Base-by-base conservation (phyloP, 495 filamentous ascomycete genomes). In the Talaromyces ruber region DNA sequence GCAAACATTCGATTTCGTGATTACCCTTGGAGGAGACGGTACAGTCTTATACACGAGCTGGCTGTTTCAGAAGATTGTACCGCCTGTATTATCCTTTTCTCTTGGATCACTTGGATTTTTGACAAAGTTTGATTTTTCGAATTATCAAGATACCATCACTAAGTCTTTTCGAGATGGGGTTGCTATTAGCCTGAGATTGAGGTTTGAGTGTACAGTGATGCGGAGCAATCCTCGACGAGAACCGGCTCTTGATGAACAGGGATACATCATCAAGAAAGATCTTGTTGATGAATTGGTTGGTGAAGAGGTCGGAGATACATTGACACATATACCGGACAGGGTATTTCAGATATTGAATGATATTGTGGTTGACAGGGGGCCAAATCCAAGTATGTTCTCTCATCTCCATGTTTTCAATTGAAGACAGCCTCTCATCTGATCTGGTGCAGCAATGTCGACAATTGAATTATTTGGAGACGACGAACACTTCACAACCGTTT, bases 201-300 rank as follows among this genome's bases (percentile, higher is more conserved):
- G 94, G 37, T 97, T 98, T 65, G 96, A 98, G 72, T 94, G 86
- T 58, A 98, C 94, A 0, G 85, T 98, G 34, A 98, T 94, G 94
- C 82, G 91, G 69, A 92, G 85, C 65, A 89, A 85, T 61, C 71
- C 71, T 22, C 74, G 68, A 25, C 59, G 64, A 63, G 12, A 63
- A 63, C 56, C 51, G 29, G 56, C 67, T 53, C 65, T 68, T 22
- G 29, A 51, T 26, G 60, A 71, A 16, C 68, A 73, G 3, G 71
- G 67, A 18, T n/a, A 28, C 34, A 7, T n/a, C 11, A 14, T 50
- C 11, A 71, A 69, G 60, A 78, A 84, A 30, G 91, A 96, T 76
- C 75, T 97, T n/a, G 86, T 97, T 2, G 90, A 95, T 67, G 91
- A 97, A 71, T 70, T 97, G 57, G 86, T 97, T 61, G 92, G 91